Conservation (phyloP, 2,329 filamentous ascomycete genomes). For the Triangularia verruculosa region DNA sequence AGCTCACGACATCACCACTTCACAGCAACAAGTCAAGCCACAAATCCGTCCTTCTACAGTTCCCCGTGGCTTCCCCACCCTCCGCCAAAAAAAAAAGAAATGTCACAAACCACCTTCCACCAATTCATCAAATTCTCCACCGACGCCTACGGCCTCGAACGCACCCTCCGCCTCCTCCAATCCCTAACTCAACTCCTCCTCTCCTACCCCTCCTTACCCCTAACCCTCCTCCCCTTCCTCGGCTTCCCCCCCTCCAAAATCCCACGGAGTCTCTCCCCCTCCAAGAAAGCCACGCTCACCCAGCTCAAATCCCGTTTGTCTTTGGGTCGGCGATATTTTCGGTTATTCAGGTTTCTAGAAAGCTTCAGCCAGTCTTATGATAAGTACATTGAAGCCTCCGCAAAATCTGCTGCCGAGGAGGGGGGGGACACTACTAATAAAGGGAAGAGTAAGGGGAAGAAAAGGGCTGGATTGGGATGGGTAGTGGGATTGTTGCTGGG, state of each 20-base stretch:
- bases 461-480: not conserved
- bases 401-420: constrained; percentile 5
- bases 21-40: not conserved
- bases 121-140: constrained; percentile 39
- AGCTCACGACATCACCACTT: not conserved
- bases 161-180: constrained; percentile 52
- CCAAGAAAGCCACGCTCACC: constrained; percentile 19
- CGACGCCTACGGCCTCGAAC: constrained; percentile 52
- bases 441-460: not conserved
- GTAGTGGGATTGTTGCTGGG: not conserved
- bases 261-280: constrained; percentile 29
- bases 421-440: no score
- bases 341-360: constrained; percentile 66
- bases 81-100: not conserved
- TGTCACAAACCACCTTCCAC: constrained; percentile 28
- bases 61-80: not conserved
- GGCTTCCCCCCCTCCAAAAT: constrained; percentile 32
- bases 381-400: constrained; percentile 34
- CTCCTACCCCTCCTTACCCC: constrained; percentile 26
- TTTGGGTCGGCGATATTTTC: constrained; percentile 59
- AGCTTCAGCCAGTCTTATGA: constrained; percentile 52
- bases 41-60: not conserved
- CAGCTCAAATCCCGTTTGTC: constrained; percentile 43
- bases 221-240: constrained; percentile 31
- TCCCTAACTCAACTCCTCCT: constrained; percentile 46